A percentile compares a stretch with the other conserved stretches of the same genome.
These are phyloP conservation scores for Trichoderma gracile DNA, from an alignment of 2,329 filamentous ascomycete species.

Conservation along the genomic window DNA sequence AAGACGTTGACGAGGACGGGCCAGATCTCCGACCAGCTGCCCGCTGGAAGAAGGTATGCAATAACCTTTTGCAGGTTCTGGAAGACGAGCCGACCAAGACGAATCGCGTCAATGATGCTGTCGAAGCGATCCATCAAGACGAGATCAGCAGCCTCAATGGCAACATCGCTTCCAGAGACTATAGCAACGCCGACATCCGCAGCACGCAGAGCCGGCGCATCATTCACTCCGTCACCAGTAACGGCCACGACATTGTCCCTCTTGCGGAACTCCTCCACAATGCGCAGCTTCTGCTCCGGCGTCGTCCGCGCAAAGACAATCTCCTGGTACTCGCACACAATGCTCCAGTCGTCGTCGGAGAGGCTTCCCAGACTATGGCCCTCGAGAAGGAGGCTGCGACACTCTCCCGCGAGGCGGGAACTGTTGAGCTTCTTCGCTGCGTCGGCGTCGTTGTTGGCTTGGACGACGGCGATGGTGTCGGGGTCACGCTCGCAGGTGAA, in stretches of 20 bases:
- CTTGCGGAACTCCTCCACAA: constrained; percentile 66
- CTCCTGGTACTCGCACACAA: constrained; percentile 53
- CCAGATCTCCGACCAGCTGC: constrained; percentile 59
- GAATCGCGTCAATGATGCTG: constrained; percentile 67
- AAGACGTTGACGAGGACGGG: constrained; percentile 58
- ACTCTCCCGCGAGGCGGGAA: constrained; percentile 30
- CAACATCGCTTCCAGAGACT: constrained; percentile 64
- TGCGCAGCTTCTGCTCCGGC: constrained; percentile 69
- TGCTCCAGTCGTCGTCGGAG: constrained; percentile 49
- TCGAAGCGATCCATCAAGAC: constrained; percentile 71
- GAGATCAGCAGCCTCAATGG: constrained; percentile 64
- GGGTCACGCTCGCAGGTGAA: constrained; percentile 53
- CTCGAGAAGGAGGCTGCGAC: constrained; percentile 44
- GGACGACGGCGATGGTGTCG: constrained; percentile 37
- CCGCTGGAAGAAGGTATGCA: constrained; percentile 51
- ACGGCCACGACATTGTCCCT: constrained; percentile 64
- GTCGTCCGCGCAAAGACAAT: constrained; percentile 69
- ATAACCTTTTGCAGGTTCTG: constrained; percentile 47
- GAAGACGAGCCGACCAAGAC: constrained; percentile 44
- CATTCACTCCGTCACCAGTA: constrained; percentile 73
- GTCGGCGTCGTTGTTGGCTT: constrained; percentile 23
- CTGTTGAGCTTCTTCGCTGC: constrained; percentile 28
- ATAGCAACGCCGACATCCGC: constrained; percentile 71
- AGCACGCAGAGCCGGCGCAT: constrained; percentile 64
- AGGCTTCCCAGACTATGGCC: constrained; percentile 61